These are phyloP conservation scores for Lasiodiplodia hormozganensis DNA, from an alignment of 2,329 filamentous ascomycete genomes.

Conservation along the genomic window DNA sequence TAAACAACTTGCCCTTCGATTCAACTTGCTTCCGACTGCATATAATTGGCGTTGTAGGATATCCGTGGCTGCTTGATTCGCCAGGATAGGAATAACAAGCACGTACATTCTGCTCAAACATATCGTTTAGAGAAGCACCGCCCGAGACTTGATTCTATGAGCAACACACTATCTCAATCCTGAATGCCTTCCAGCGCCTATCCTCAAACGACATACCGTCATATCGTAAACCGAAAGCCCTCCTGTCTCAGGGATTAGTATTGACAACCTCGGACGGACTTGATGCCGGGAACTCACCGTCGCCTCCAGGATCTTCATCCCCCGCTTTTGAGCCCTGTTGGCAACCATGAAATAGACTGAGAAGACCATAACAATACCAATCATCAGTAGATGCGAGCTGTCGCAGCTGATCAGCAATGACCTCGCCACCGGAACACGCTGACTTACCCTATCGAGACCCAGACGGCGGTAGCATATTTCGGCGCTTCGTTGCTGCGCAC, in stretches of 20 bases:
- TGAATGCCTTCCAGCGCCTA: slow-evolving; percentile 1
- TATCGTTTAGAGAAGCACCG: background rate
- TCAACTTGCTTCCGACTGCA: background rate
- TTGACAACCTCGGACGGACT: background rate
- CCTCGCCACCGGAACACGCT: background rate
- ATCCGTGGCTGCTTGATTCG: background rate
- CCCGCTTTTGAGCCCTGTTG: slow-evolving; percentile 58
- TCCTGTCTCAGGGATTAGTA: slow-evolving; percentile 37
- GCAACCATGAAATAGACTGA: slow-evolving; percentile 60
- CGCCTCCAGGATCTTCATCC: slow-evolving; percentile 59
- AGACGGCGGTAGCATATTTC: slow-evolving; percentile 69
- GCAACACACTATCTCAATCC: background rate
- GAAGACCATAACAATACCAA: slow-evolving; percentile 60
- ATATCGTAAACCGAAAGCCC: slow-evolving; percentile 56
- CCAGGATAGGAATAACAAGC: background rate
- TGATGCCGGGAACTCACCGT: slow-evolving; percentile 34
- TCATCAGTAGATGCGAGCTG: slow-evolving; percentile 65
- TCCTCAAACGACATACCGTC: slow-evolving; percentile 20
- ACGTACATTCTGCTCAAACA: background rate
- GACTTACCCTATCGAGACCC: slow-evolving; percentile 66
- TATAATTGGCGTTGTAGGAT: slow-evolving; percentile 19
- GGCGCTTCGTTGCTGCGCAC: slow-evolving; percentile 68
- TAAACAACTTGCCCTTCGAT: background rate
- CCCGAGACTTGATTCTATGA: background rate
- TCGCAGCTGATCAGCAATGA: slow-evolving; percentile 11